Percentiles rank a stretch among this genome's conserved stretches.
Evolutionary conservation across 2,329 filamentous ascomycete species (phyloP).

Genomic region (Chalara sp.): DNA sequence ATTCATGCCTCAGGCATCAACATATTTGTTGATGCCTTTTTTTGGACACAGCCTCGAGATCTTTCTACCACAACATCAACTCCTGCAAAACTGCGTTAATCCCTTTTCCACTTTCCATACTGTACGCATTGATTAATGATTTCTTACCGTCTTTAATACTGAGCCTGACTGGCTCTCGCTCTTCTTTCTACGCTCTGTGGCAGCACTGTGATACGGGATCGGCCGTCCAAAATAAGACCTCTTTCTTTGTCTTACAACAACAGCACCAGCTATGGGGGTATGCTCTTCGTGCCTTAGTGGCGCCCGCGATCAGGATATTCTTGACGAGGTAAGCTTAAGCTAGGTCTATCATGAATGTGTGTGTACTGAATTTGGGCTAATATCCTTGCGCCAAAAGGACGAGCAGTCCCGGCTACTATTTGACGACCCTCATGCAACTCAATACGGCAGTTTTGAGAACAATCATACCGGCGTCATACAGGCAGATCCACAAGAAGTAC

Average conservation of each 20-base stretch:
- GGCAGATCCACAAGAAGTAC: constrained; percentile 54
- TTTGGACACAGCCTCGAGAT: too few species aligned
- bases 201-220: too few species aligned
- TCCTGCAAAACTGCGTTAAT: too few species aligned
- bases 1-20: too few species aligned
- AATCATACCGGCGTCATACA: constrained; percentile 42
- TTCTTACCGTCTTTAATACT: too few species aligned
- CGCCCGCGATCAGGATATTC: constrained; percentile 38
- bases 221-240: too few species aligned
- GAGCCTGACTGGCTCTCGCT: too few species aligned
- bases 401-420: constrained; percentile 46
- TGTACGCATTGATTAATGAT: too few species aligned
- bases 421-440: constrained; percentile 50
- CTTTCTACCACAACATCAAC: too few species aligned
- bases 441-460: constrained; percentile 59
- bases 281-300: constrained; percentile 55
- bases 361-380: constrained; percentile 2
- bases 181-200: too few species aligned
- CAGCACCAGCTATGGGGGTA: constrained; percentile 42
- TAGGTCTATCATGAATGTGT: not conserved
- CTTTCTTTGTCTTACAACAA: not conserved
- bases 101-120: too few species aligned
- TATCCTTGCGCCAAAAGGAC: constrained; percentile 15
- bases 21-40: too few species aligned
- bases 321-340: constrained; percentile 44